phyloP scores from a whole-genome alignment of 495 filamentous ascomycete species.

The Penicillium roqueforti region DNA sequence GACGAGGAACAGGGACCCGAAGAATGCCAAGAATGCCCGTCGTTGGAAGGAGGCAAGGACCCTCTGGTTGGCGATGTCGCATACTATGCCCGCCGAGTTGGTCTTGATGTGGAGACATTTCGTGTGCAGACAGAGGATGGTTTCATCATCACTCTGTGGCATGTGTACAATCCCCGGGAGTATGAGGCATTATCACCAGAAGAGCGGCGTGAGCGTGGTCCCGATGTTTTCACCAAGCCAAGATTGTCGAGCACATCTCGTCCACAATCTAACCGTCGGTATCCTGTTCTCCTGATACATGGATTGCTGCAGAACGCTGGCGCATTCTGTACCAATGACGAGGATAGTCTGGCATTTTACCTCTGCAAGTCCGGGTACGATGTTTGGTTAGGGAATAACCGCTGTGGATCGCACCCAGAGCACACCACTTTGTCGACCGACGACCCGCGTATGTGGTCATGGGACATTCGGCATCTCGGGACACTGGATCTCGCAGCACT shows the following conservation, averaged over 20 bases:
- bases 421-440: constrained; percentile 64
- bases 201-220: constrained; percentile 31
- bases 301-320: constrained; percentile 84
- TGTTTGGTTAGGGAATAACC: constrained; percentile 94
- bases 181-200: constrained; percentile 48
- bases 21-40: constrained; percentile 61
- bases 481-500: constrained; percentile 85
- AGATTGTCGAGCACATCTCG: constrained; percentile 9
- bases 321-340: constrained; percentile 87
- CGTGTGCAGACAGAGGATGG: constrained; percentile 92
- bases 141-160: constrained; percentile 83
- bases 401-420: constrained; percentile 77
- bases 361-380: constrained; percentile 92
- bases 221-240: constrained; percentile 29
- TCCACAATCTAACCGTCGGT: constrained; percentile 52
- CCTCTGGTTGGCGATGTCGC: constrained; percentile 70
- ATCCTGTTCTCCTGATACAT: constrained; percentile 85
- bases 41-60: constrained; percentile 77
- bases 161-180: constrained; percentile 82
- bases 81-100: constrained; percentile 86
- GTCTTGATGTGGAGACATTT: constrained; percentile 79
- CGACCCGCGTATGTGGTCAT: constrained; percentile 95
- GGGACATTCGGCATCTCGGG: constrained; percentile 95
- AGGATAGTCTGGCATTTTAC: constrained; percentile 85
- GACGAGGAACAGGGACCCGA: constrained; percentile 40